A percentile compares a stretch with the other conserved stretches of the same genome.
Conservation (phyloP, 495 filamentous ascomycete genomes). For the Tuber borchii region DNA sequence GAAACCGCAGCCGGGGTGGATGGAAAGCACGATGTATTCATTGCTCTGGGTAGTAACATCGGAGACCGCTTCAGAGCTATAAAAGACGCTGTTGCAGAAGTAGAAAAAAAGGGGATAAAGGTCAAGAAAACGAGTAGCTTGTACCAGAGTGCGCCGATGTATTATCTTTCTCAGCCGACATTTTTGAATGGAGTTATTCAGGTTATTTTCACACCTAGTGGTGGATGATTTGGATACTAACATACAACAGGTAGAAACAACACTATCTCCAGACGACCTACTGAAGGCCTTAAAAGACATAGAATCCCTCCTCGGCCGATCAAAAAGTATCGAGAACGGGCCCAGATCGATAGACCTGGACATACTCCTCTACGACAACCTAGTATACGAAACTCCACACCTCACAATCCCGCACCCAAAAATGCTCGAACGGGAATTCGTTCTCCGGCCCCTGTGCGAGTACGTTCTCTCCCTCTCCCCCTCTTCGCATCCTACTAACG, state of each 20-base stretch:
- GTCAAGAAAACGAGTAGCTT: conserved; percentile 76
- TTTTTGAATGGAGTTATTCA: conserved; percentile 94
- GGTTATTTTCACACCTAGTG: conserved; percentile 50
- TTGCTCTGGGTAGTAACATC: conserved; percentile 89
- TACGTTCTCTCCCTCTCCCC: conserved; percentile 44
- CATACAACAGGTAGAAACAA: conserved; percentile 67
- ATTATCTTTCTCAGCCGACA: conserved; percentile 75
- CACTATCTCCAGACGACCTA: conserved; percentile 63
- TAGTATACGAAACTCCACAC: conserved; percentile 58
- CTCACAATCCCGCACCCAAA: conserved; percentile 77
- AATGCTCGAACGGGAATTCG: conserved; percentile 90
- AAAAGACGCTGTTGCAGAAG: conserved; percentile 68
- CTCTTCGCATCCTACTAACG: neutral
- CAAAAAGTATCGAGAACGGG: conserved; percentile 84
- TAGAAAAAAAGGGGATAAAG: conserved; percentile 63
- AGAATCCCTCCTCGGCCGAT: conserved; percentile 68
- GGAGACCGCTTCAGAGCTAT: conserved; percentile 80
- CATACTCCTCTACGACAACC: conserved; percentile 76
- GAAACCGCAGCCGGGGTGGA: conserved; percentile 18
- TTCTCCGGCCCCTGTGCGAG: conserved; percentile 83
- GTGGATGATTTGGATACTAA: neutral
- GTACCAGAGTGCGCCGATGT: conserved; percentile 96
- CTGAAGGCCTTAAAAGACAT: conserved; percentile 75
- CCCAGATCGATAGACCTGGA: conserved; percentile 91
- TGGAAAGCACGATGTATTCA: conserved; percentile 56